Percentiles rank a stretch among this genome's conserved stretches.
These are phyloP conservation scores for Taiozyma onychis DNA, from an alignment of 1,139 yeast genomes.

Conservation along the genomic window DNA sequence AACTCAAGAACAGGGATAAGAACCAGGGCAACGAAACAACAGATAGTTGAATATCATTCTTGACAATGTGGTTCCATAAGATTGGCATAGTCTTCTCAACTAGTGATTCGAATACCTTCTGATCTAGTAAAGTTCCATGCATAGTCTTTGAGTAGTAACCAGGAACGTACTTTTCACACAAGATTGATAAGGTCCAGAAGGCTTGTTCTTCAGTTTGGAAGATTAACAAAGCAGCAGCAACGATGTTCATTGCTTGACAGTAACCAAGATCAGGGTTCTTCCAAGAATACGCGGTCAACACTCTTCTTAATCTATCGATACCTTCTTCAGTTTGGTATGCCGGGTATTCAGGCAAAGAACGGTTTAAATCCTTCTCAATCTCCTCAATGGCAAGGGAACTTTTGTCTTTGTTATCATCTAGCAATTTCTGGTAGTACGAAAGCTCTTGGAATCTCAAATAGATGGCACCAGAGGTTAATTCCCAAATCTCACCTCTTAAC, in stretches of 20 bases:
- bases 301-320: conserved; percentile 75
- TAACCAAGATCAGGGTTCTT: conserved; percentile 96
- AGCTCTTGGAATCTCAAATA: conserved; percentile 61
- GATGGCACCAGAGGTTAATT: conserved; percentile 82
- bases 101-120: conserved; percentile 84
- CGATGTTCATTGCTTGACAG: conserved; percentile 99
- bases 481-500: conserved; percentile 96
- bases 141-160: conserved; percentile 96
- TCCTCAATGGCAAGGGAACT: conserved; percentile 87
- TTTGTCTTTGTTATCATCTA: conserved; percentile 56
- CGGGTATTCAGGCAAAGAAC: conserved; percentile 93
- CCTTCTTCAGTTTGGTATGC: conserved; percentile 90
- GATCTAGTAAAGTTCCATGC: conserved; percentile 96
- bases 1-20: conserved; percentile 77
- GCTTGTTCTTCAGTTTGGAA: conserved; percentile 98
- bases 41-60: conserved; percentile 84
- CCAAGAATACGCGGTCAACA: conserved; percentile 93
- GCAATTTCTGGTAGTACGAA: conserved; percentile 51
- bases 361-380: conserved; percentile 89
- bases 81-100: conserved; percentile 89
- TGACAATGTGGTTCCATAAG: conserved; percentile 75
- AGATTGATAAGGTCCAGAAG: conserved; percentile 81
- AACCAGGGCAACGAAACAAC: conserved; percentile 98
- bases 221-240: conserved; percentile 86
- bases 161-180: conserved; percentile 84